Base-by-base conservation (phyloP, 1,284 basidiomycete genomes). In the Taiwanofungus camphoratus region DNA sequence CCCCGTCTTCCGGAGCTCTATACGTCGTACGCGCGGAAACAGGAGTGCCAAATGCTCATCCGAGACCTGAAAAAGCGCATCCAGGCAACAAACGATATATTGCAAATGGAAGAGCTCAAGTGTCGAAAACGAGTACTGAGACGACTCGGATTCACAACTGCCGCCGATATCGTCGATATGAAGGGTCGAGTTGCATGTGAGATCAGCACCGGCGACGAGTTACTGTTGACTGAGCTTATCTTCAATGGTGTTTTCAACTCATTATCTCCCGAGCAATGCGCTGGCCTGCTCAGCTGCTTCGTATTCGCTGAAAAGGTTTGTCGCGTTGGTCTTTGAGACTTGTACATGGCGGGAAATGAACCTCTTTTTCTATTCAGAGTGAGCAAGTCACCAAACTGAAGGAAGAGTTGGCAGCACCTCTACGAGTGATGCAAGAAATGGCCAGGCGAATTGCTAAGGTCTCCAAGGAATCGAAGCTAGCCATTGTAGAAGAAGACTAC, bases 121-220 rank as follows among this genome's bases (percentile, higher is more conserved):
- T 86, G 84, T 54, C 78, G 96, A 41, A 99, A 99, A 66, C 87
- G 95, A 18, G 93, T 97, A 0, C 74, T 99, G 12, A 78, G 96
- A 24, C 79, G 95, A 26, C 68, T 99, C 3, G 94, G 89, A 0
- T 99, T 99, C 68, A 94, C 92, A 0, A 87, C 78, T 3, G 64
- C 81, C 3, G 79, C 87, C 2, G 96, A 98, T 61, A 95, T 99
- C 41, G 92, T 98, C 11, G 94, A 98, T 61, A 86, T 95, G 76
- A 99, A 99, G 67, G 96, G 96, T 1, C 76, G 96, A 33, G 96
- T 99, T 1, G 96, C 96, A 13, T 99, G 96, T 64, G 96, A 99
- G 68, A 98, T 99, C 63, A 92, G 87, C 56, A 88, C 94, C 1
- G 96, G 96, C 11, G 96, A 99, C 60, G 96, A 99, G 66, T 67